These are phyloP conservation scores for Phytophthora crassamura DNA, from an alignment of 352 stramenopile genomes.

Conservation along the genomic window DNA sequence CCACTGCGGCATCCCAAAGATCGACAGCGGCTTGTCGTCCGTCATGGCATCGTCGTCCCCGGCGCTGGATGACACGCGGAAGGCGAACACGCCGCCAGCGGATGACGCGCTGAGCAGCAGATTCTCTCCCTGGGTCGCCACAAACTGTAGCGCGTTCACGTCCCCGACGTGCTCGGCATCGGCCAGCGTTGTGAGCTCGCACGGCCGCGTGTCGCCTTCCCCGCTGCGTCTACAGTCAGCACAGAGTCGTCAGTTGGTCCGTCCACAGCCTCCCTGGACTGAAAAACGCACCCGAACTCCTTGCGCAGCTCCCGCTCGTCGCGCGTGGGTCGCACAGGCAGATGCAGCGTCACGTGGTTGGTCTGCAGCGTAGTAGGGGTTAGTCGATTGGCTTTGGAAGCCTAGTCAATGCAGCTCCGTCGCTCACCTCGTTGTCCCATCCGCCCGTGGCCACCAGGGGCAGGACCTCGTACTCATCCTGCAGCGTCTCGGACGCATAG, in stretches of 20 bases:
- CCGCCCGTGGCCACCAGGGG: constrained; percentile 64
- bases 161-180: constrained; percentile 61
- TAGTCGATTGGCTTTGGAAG: neutral
- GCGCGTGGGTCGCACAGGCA: constrained; percentile 50
- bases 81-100: constrained; percentile 54
- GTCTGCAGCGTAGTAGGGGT: constrained; percentile 21
- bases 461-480: constrained; percentile 46
- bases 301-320: constrained; percentile 54
- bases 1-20: constrained; percentile 64
- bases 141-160: constrained; percentile 70
- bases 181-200: constrained; percentile 54
- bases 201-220: constrained; percentile 24
- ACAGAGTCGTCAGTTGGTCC: constrained; percentile 1
- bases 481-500: constrained; percentile 37
- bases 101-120: constrained; percentile 72
- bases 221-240: constrained; percentile 16
- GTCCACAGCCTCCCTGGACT: neutral
- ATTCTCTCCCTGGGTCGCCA: constrained; percentile 48
- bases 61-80: constrained; percentile 39
- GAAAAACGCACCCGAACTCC: constrained; percentile 49
- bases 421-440: constrained; percentile 60
- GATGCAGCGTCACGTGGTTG: constrained; percentile 61
- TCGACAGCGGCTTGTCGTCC: constrained; percentile 15
- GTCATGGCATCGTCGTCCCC: constrained; percentile 26
- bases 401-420: neutral